These are phyloP conservation scores for Metarhizium guizhouense DNA, from an alignment of 2,329 filamentous ascomycete species.

Conservation along the genomic window DNA sequence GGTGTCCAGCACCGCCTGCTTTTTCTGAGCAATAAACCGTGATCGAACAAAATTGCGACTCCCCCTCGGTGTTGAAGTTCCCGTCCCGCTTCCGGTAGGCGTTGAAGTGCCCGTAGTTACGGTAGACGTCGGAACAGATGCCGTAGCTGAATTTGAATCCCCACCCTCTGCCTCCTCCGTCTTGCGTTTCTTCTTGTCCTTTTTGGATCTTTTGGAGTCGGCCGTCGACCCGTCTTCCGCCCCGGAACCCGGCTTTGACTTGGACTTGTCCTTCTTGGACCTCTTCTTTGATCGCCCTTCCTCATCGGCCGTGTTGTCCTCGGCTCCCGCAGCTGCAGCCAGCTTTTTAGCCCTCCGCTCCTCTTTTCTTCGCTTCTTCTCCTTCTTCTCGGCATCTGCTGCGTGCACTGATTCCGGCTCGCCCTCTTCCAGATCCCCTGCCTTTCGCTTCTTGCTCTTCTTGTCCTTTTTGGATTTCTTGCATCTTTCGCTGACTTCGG, in stretches of 20 bases:
- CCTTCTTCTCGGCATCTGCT: conserved; percentile 20
- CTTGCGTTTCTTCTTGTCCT: conserved; percentile 40
- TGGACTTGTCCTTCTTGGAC: conserved; percentile 19
- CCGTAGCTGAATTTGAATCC: conserved; percentile 10
- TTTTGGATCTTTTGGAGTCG: conserved; percentile 27
- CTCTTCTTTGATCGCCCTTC: conserved; percentile 30
- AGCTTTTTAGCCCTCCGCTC: conserved; percentile 25
- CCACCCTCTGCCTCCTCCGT: conserved; percentile 27
- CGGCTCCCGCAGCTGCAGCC: conserved; percentile 6
- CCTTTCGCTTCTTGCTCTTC: conserved; percentile 42
- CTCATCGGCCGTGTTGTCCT: conserved; percentile 12
- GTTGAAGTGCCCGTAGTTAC: conserved; percentile 27
- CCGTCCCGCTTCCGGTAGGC: conserved; percentile 32
- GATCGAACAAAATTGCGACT: conserved; percentile 67
- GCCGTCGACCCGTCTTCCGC: conserved; percentile 11
- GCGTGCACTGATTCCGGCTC: conserved; percentile 2
- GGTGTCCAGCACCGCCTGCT: conserved; percentile 70
- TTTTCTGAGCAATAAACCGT: conserved; percentile 83
- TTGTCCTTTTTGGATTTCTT: conserved; percentile 30
- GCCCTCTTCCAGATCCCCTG: conserved; percentile 26
- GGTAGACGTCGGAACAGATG: conserved; percentile 14
- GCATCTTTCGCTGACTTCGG: conserved; percentile 13
- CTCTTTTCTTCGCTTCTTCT: conserved; percentile 28
- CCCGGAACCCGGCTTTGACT: conserved; percentile 12
- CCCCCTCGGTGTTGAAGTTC: conserved; percentile 36